Evolutionary conservation across 2,329 filamentous ascomycete species (phyloP).

Genomic region (Aspergillus sp.): DNA sequence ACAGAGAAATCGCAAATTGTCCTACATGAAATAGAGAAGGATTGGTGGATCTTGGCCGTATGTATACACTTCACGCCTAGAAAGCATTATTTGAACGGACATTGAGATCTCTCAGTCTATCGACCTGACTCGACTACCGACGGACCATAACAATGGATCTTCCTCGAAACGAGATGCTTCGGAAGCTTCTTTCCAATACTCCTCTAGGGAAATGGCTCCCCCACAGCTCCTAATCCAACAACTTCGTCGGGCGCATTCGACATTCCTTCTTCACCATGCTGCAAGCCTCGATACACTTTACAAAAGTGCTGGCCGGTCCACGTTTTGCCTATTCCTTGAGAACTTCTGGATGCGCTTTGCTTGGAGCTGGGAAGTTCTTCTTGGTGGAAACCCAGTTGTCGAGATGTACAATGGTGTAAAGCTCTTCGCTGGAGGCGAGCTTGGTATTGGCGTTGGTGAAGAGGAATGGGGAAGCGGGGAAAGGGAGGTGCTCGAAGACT

Average conservation of each 20-base stretch:
- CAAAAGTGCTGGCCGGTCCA: constrained; percentile 60
- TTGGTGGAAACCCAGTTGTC: constrained; percentile 83
- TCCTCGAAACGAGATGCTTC: constrained; percentile 36
- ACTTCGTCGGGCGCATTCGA: constrained; percentile 75
- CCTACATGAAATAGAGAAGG: constrained; percentile 79
- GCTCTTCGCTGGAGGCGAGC: constrained; percentile 82
- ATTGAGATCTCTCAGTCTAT: constrained; percentile 59
- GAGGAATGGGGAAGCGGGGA: constrained; percentile 94
- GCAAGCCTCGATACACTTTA: constrained; percentile 71
- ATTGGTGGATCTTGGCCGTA: constrained; percentile 96
- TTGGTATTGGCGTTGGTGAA: constrained; percentile 91
- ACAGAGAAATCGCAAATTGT: constrained; percentile 86
- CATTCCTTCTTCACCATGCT: constrained; percentile 86
- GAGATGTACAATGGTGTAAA: constrained; percentile 82
- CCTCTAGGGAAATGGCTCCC: constrained; percentile 84
- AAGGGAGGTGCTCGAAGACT: constrained; percentile 87
- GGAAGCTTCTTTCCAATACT: constrained; percentile 68
- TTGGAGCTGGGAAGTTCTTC: constrained; percentile 76
- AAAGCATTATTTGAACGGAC: not conserved
- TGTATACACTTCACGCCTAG: constrained; percentile 34
- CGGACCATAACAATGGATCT: constrained; percentile 46
- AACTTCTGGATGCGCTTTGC: constrained; percentile 77
- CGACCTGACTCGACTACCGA: constrained; percentile 73
- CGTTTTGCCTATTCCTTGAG: constrained; percentile 71
- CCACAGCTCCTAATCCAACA: constrained; percentile 75